phyloP scores from a whole-genome alignment of 2,329 filamentous ascomycete species.

The Hypoxylon rubiginosum region DNA sequence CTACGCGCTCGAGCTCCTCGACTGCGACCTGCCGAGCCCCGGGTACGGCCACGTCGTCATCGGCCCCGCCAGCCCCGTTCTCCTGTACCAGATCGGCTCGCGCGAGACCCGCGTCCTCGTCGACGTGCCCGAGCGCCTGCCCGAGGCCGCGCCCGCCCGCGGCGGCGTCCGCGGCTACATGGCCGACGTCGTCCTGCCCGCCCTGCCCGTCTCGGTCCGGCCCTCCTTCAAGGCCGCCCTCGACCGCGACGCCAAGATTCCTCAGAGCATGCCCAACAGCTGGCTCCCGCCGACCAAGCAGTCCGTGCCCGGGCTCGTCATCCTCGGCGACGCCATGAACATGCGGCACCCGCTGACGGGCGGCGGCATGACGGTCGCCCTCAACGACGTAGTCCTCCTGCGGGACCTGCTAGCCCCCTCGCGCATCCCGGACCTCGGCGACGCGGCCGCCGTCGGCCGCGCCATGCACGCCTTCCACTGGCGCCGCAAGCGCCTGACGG shows the following conservation, averaged over 20 bases:
- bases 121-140: slow-evolving; percentile 84
- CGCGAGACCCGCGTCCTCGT: slow-evolving; percentile 93
- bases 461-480: slow-evolving; percentile 87
- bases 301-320: slow-evolving; percentile 77
- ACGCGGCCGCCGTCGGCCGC: slow-evolving; percentile 73
- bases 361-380: slow-evolving; percentile 97
- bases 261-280: slow-evolving; percentile 92
- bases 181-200: slow-evolving; percentile 81
- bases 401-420: slow-evolving; percentile 79
- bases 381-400: slow-evolving; percentile 90
- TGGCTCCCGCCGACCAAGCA: slow-evolving; percentile 84
- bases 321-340: slow-evolving; percentile 96
- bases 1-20: slow-evolving; percentile 92
- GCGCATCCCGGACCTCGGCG: slow-evolving; percentile 75
- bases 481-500: slow-evolving; percentile 83
- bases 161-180: slow-evolving; percentile 92
- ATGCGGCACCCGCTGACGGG: slow-evolving; percentile 99
- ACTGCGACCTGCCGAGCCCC: slow-evolving; percentile 81
- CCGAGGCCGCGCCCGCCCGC: slow-evolving; percentile 77
- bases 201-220: slow-evolving; percentile 78
- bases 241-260: slow-evolving; percentile 77
- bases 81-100: slow-evolving; percentile 97
- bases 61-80: slow-evolving; percentile 79
- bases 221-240: slow-evolving; percentile 83
- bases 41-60: slow-evolving; percentile 91